These are phyloP conservation scores for Candida railenensis DNA, from an alignment of 805 yeast genomes.

Conservation along the genomic window DNA sequence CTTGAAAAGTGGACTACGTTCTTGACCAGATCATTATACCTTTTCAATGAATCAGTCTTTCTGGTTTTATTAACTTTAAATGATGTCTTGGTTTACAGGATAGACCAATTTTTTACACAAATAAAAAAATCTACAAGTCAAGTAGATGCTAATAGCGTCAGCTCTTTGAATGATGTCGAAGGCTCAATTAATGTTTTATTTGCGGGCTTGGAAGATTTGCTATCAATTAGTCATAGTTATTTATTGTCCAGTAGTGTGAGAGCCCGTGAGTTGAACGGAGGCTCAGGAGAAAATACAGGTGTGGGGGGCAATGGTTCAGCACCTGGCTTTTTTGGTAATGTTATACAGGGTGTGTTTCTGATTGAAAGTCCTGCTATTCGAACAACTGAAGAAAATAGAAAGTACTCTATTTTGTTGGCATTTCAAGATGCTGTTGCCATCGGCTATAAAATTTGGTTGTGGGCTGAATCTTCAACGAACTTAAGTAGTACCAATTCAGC, in stretches of 20 bases:
- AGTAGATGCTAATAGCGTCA: constrained; percentile 6
- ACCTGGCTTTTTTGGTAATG: constrained; percentile 58
- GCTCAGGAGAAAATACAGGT: constrained; percentile 2
- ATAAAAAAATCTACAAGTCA: constrained; percentile 9
- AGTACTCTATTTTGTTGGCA: constrained; percentile 58
- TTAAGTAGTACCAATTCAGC: background rate
- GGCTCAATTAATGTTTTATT: constrained; percentile 44
- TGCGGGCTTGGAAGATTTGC: constrained; percentile 66
- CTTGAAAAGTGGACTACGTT: constrained; percentile 50
- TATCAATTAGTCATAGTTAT: constrained; percentile 58
- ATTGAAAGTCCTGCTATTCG: constrained; percentile 60
- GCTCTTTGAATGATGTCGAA: constrained; percentile 29
- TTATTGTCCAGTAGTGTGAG: constrained; percentile 35
- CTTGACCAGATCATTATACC: constrained; percentile 49
- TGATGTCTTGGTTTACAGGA: constrained; percentile 46
- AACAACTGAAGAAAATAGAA: constrained; percentile 50
- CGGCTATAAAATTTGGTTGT: constrained; percentile 66
- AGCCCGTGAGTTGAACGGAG: constrained; percentile 13
- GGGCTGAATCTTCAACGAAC: constrained; percentile 50
- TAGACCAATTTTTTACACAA: constrained; percentile 28
- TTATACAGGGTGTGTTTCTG: constrained; percentile 77
- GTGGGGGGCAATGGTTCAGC: constrained; percentile 25
- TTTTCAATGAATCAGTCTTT: constrained; percentile 53
- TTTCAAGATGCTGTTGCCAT: constrained; percentile 58
- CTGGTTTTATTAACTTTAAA: constrained; percentile 55